Evolutionary conservation across 2,329 filamentous ascomycete species (phyloP), one percentile per base, ranked within the genome.

Genomic region (Huntiella abstrusa): DNA sequence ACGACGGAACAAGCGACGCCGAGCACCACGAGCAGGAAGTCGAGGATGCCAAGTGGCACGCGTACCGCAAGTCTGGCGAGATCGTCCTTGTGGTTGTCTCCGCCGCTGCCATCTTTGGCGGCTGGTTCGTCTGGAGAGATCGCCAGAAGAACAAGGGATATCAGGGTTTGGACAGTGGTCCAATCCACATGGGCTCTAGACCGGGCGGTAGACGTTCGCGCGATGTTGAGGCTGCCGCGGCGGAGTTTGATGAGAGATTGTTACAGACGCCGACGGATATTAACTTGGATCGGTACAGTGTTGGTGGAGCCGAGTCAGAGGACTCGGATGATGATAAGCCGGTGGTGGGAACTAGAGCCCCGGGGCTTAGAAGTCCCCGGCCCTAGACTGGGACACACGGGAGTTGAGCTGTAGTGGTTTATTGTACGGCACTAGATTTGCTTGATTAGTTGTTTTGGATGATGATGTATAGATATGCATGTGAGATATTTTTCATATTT

Each of bases 11-110:
- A 54, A n/a, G 4, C 5, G 69, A 82, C 55, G 73, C 73, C 32
- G 75, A 83, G 56, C 72, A 77, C 52, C 70, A 83, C 56, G 22
- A 28, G 22, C 77, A 81, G 56, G 68, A 72, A 58, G 63, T 94
- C n/a, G 75, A 87, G 54, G 75, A 84, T 22, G 85, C 86, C 13
- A 83, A 87, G 55, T 92, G 86, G 83, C 74, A 79, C 44, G 87
- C 87, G 0, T 95, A 95, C 61, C 81, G 80, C 58, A 80, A 83
- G 55, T 91, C 83, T 2, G 86, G 87, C 43, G 84, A 92, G 62
- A 74, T 87, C 5, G 85, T 86, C 2, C 70, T 95, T 2, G 75
- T 87, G 12, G 75, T 95, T 42, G 83, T 94, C 13, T 67, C 80
- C 44, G 73, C 91, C 49, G 78, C 77, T 1, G 83, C 82, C 1